Base-by-base conservation (phyloP, 257 asterid species). In the Knoxia roxburghii region DNA sequence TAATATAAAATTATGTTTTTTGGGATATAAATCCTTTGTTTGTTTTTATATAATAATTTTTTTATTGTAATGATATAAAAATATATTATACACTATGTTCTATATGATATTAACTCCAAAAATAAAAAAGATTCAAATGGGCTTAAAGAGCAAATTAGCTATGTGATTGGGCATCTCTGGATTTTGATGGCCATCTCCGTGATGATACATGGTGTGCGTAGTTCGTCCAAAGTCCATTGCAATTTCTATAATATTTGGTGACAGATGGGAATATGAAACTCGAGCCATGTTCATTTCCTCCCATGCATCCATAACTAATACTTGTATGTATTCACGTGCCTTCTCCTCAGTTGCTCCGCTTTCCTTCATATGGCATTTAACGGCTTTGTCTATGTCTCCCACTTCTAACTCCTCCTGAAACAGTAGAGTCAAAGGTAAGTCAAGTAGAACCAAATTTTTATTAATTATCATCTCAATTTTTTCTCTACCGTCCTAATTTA, bases 131-230 rank as follows among this genome's bases (percentile, higher is more conserved):
- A n/a, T 37, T 17, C 15, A 20, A 49, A 50, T 20, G 56, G 56
- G 56, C 12, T 50, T 4, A 32, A 83, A 80, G 23, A 86, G 68
- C 46, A 82, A 46, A 1, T 41, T 62, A 0, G 50, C 45, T 27
- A 82, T 76, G 2, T 65, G 78, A 0, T 73, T 37, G 37, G 51
- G 72, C 29, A 59, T 75, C 13, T 57, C 33, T 2, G 68, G 54
- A 64, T 71, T 64, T 29, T 78, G 81, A 43, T 21, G n/a, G 1
- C 89, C 91, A 73, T 85, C 95, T 67, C 87, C 95, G 45, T 78
- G 50, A 43, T 50, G 56, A 13, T 50, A 50, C 56, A 50, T 50
- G 56, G 13, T 20, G 26, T 50, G 56, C 21, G 27, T 27, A 50
- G 56, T 21, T 27, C 56, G 14, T 21, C 27, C 56, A 20, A 50